A percentile compares a stretch with the other conserved stretches of the same genome.
Evolutionary conservation across 257 asterid species (phyloP).

Genomic region (Nicotiana benthamiana): DNA sequence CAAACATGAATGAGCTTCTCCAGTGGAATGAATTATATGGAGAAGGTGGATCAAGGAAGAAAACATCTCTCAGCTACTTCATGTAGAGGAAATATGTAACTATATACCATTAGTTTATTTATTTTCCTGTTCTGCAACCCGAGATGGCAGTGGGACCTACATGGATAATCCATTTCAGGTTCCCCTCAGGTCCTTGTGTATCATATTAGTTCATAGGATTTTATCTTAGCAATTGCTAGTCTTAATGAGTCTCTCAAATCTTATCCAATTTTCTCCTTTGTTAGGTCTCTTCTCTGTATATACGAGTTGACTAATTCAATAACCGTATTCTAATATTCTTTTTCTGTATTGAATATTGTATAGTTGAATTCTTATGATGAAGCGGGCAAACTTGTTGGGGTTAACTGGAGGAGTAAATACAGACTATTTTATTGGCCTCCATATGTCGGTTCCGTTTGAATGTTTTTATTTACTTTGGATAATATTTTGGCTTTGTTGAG

Average conservation of each 20-base stretch:
- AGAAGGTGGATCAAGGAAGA: constrained; percentile 83
- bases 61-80: constrained; percentile 60
- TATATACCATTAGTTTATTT: constrained; percentile 1
- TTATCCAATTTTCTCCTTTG: background rate
- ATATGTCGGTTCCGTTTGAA: background rate
- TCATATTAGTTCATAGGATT: constrained; percentile 19
- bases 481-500: background rate
- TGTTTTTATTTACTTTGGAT: background rate
- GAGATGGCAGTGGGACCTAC: constrained; percentile 8
- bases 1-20: constrained; percentile 62
- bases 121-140: background rate
- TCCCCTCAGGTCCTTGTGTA: constrained; percentile 21
- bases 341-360: background rate
- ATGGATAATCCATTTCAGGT: constrained; percentile 25
- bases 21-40: constrained; percentile 79
- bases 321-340: background rate
- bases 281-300: constrained; percentile 20
- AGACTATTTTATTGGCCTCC: background rate
- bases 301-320: constrained; percentile 9
- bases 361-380: background rate
- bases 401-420: background rate
- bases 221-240: constrained; percentile 2
- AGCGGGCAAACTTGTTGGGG: background rate
- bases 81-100: constrained; percentile 26
- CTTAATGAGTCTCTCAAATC: background rate